Base-by-base conservation (phyloP, 2,329 filamentous ascomycete genomes). In the Trichoderma sp. region DNA sequence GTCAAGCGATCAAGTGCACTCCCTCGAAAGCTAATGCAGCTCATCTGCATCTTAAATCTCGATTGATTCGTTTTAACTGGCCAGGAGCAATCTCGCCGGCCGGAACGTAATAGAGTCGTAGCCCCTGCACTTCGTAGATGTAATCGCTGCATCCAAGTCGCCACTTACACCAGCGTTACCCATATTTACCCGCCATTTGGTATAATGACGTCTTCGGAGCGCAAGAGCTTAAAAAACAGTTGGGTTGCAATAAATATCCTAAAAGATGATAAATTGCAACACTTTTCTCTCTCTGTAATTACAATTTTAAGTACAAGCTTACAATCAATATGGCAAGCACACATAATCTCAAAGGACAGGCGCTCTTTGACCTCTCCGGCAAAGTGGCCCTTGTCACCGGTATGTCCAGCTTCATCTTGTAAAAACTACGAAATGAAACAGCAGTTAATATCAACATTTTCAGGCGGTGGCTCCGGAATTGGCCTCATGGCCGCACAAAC, bases 401-500 rank as follows among this genome's bases (percentile, higher is more conserved):
- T 81, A 68, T 40, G 76, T 70, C 24, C 4, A 11, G 14, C 19
- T 24, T 11, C 3, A 52, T 52, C 31, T n/a, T 19, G 5, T 40
- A 19, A 19, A 19, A 21, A 19, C 8, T 8, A 33, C 11, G 3
- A 33, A 33, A 33, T 11, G 10, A 11, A 11, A 33, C 33, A 33
- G 33, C 33, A 33, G 8, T 11, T 33, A 33, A 33, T 11, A 33
- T 33, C 10, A 11, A 33, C 10, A 11, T 11, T 14, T 4, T 4
- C 10, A 82, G 82, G 83, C 29, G 84, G 86, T 53, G 86, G 86
- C 37, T 86, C 89, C 68, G 89, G 89, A 31, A 90, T 92, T 64
- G 89, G 89, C 5, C 84, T 89, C 67, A 92, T 92, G 89, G 88
- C 89, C 55, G 86, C 88, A 2, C 87, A 91, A 73, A 86, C 89